Percentiles rank a stretch among this genome's conserved stretches.
Evolutionary conservation across 768 basidiomycete genomes (phyloP).

Genomic region (Lactarius tabidus): DNA sequence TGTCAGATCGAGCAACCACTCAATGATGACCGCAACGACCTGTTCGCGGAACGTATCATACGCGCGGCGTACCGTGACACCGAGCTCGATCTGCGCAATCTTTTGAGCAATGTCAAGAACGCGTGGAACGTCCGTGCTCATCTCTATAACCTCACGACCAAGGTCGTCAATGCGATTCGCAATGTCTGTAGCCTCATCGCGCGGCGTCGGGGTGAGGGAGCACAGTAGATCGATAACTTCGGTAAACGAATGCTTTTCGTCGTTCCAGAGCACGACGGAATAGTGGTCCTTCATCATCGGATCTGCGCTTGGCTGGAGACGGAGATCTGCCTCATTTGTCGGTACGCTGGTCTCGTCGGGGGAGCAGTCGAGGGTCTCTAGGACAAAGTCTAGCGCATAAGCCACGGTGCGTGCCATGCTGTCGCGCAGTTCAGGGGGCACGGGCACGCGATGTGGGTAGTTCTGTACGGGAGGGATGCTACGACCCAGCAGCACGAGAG

Average conservation of each 20-base stretch:
- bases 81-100: conserved; percentile 85
- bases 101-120: conserved; percentile 76
- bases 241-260: conserved; percentile 92
- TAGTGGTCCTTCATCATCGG: conserved; percentile 77
- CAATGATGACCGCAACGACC: conserved; percentile 75
- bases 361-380: conserved; percentile 78
- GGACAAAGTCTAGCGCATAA: conserved; percentile 76
- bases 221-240: conserved; percentile 76
- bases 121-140: conserved; percentile 47
- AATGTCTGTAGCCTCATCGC: conserved; percentile 53
- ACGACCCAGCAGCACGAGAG: conserved; percentile 31
- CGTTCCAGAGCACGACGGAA: conserved; percentile 89
- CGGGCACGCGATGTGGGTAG: conserved; percentile 51
- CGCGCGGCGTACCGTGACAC: conserved; percentile 82
- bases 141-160: conserved; percentile 82
- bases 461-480: conserved; percentile 59
- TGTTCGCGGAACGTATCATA: conserved; percentile 89
- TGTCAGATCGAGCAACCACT: conserved; percentile 82
- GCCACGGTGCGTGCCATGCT: conserved; percentile 69
- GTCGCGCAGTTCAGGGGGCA: conserved; percentile 67
- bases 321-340: conserved; percentile 60
- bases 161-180: conserved; percentile 66
- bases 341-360: conserved; percentile 76
- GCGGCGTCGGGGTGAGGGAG: conserved; percentile 49
- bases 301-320: conserved; percentile 70